A percentile compares a stretch with the other conserved stretches of the same genome.
Conservation (phyloP, 139 green algal species). For the Coelastrella sp. region DNA sequence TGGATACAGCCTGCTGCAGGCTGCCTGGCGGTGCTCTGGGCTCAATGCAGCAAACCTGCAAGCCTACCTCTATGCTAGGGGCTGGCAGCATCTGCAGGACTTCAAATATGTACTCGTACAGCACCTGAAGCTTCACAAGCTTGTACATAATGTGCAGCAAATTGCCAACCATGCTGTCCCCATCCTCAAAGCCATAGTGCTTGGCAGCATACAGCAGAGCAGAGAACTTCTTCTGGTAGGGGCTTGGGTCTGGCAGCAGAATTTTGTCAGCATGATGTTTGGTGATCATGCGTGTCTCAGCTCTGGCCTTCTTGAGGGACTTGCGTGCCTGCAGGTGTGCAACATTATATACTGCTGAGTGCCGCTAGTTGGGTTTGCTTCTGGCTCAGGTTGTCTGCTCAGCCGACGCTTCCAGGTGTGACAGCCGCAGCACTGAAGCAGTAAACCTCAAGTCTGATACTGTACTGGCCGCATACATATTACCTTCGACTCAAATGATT, state of each 20-base stretch:
- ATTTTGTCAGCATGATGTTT: background rate
- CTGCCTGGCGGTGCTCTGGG: too few relatives aligned
- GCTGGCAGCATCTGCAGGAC: background rate
- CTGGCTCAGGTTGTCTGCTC: background rate
- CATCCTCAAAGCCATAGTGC: background rate
- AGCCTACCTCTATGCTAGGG: background rate
- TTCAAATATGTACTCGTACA: background rate
- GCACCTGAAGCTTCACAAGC: background rate
- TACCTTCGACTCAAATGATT: too few relatives aligned
- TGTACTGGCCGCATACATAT: too few relatives aligned
- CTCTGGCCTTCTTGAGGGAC: background rate
- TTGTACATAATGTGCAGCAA: slow-evolving; percentile 4
- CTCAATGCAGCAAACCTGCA: background rate
- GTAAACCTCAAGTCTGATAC: too few relatives aligned
- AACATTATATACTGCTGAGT: background rate
- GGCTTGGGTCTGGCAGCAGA: background rate
- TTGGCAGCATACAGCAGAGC: background rate
- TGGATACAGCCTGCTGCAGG: too few relatives aligned
- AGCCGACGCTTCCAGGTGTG: background rate
- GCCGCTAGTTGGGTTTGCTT: too few relatives aligned
- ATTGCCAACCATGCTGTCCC: background rate
- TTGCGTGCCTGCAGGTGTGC: background rate
- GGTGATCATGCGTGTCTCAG: background rate
- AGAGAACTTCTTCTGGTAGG: background rate
- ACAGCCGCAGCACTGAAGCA: background rate